These are phyloP conservation scores for Epipyxis sp. DNA, from an alignment of 108 stramenopile genomes.

Conservation along the genomic window DNA sequence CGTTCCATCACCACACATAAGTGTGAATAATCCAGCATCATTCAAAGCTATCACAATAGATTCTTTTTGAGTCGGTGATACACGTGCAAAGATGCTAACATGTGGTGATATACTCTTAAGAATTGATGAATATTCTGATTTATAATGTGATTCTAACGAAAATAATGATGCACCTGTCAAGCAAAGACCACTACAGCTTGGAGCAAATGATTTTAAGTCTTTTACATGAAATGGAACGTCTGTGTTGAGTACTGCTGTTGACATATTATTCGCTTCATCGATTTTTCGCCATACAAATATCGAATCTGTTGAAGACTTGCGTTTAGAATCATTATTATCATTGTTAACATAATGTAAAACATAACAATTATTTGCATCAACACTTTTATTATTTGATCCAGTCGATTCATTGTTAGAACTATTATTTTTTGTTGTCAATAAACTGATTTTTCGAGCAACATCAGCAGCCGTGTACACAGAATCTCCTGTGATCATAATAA, in stretches of 20 bases:
- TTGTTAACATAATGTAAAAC: no score
- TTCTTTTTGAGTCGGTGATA: slow-evolving; percentile 93
- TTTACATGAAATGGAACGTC: neutral
- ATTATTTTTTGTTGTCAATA: slow-evolving; percentile 32
- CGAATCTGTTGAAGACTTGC: neutral
- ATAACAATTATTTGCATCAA: slow-evolving; percentile 36
- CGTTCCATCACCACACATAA: slow-evolving; percentile 94
- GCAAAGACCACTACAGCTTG: neutral
- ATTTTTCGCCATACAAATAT: slow-evolving; percentile 13
- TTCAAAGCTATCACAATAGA: slow-evolving; percentile 82
- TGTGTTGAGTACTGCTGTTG: neutral
- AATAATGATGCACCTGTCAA: slow-evolving; percentile 3
- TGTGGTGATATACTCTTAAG: neutral
- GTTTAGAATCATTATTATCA: slow-evolving; percentile 41
- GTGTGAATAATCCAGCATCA: slow-evolving; percentile 65
- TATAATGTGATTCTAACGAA: neutral
- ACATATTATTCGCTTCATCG: neutral
- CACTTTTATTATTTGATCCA: neutral
- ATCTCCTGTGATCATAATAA: slow-evolving; percentile 95
- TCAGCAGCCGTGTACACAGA: slow-evolving; percentile 83
- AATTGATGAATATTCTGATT: neutral
- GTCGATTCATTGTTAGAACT: neutral
- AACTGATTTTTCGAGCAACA: slow-evolving; percentile 78
- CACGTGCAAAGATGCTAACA: slow-evolving; percentile 84
- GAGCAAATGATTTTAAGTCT: neutral